Conservation (phyloP, 2,329 filamentous ascomycete genomes). For the Bipolaris gigantea region DNA sequence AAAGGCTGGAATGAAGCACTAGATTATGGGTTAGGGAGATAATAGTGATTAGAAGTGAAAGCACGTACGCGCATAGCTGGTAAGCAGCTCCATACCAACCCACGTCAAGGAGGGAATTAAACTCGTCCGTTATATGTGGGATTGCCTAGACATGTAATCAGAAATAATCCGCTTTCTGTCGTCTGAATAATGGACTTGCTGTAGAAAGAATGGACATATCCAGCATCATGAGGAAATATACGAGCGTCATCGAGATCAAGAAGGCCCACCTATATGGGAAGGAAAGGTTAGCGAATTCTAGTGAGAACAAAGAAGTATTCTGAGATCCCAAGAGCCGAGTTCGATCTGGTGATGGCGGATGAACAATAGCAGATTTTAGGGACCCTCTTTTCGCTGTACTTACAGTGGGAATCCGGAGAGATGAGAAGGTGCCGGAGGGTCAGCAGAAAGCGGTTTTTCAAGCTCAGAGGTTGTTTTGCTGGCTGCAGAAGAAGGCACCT, state of each 20-base stretch:
- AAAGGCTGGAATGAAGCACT: constrained; percentile 9
- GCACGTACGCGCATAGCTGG: background rate
- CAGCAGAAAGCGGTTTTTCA: background rate
- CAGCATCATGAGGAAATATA: background rate
- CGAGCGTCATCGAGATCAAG: background rate
- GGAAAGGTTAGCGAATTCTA: background rate
- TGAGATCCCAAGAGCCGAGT: background rate
- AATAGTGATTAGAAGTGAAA: background rate
- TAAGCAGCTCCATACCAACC: background rate
- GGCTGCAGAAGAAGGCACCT: background rate
- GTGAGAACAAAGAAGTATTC: background rate
- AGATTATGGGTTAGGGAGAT: background rate
- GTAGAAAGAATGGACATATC: constrained; percentile 2
- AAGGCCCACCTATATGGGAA: background rate
- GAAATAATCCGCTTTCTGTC: background rate
- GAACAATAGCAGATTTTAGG: background rate
- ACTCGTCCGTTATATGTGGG: background rate
- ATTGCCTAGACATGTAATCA: background rate
- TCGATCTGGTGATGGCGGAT: background rate
- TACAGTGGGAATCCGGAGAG: background rate
- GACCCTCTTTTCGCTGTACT: background rate
- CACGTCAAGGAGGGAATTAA: background rate
- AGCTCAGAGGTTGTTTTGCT: background rate
- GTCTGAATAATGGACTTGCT: background rate
- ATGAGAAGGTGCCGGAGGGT: background rate